phyloP scores from a whole-genome alignment of 164 flowering plant genomes.

The Chimonanthus salicifolius region DNA sequence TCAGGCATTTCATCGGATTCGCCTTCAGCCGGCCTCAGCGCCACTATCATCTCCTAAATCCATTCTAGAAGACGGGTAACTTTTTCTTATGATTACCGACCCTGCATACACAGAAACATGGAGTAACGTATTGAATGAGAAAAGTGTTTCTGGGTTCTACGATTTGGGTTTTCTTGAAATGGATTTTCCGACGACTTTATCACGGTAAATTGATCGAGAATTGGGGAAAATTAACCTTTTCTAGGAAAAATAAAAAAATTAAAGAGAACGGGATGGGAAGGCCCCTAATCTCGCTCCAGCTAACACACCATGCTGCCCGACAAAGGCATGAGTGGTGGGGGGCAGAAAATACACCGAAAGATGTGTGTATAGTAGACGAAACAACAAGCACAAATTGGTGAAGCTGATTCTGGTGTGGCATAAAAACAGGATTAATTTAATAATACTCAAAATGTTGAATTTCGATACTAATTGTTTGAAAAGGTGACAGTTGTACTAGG shows the following conservation, averaged over 20 bases:
- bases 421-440: no score
- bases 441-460: no score
- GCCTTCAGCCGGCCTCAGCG: neutral
- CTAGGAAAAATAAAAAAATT: no score
- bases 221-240: neutral
- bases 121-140: neutral
- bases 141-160: neutral
- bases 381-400: neutral
- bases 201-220: neutral
- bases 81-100: neutral
- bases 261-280: neutral
- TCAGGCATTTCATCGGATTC: conserved; percentile 5
- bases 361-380: neutral
- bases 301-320: neutral
- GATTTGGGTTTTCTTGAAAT: neutral
- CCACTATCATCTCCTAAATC: conserved; percentile 1
- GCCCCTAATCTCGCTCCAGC: neutral
- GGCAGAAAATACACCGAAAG: neutral
- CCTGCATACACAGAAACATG: neutral
- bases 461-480: no score
- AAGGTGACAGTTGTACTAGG: no score
- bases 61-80: neutral
- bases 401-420: no score
- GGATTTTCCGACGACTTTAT: no score
- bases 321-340: neutral